These are phyloP conservation scores for Parathielavia appendiculata DNA, from an alignment of 495 filamentous ascomycete genomes.

Conservation along the genomic window DNA sequence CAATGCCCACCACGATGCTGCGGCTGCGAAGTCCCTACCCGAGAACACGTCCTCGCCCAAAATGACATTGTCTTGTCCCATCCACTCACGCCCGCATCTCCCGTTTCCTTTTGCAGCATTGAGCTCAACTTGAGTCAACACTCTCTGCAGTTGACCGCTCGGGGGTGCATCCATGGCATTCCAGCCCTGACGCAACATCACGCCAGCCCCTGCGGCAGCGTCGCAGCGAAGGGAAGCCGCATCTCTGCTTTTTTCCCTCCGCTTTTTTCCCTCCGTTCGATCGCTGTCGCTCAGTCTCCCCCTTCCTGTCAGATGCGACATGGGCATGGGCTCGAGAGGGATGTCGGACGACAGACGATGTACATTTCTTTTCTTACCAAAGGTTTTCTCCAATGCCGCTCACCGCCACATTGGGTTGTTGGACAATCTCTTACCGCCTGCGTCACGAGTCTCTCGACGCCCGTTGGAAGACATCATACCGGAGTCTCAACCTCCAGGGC, in stretches of 20 bases:
- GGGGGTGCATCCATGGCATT: not conserved
- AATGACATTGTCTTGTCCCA: constrained; percentile 5
- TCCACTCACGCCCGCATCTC: not conserved
- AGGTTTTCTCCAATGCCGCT: constrained; percentile 33
- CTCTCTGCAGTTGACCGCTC: constrained; percentile 17
- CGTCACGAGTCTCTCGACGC: constrained; percentile 21
- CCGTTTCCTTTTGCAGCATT: constrained; percentile 6
- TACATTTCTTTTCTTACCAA: constrained; percentile 35
- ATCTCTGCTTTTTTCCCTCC: too few relatives aligned
- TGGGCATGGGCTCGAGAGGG: constrained; percentile 29
- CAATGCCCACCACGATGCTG: constrained; percentile 1
- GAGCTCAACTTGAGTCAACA: constrained; percentile 5
- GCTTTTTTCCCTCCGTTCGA: constrained; percentile 3
- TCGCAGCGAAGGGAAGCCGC: constrained; percentile 7
- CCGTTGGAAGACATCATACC: constrained; percentile 26
- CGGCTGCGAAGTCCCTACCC: constrained; percentile 11
- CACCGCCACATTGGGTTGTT: constrained; percentile 36
- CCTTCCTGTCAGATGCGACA: constrained; percentile 22
- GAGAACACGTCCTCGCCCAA: not conserved
- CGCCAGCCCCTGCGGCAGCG: not conserved
- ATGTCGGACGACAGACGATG: constrained; percentile 31
- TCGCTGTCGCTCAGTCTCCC: constrained; percentile 15
- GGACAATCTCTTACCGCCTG: constrained; percentile 23
- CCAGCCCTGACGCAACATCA: not conserved
- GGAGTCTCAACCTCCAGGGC: constrained; percentile 11